Evolutionary conservation across 2,329 filamentous ascomycete genomes (phyloP), one percentile per base, ranked within the genome.

Genomic region (Fusarium paranaense): DNA sequence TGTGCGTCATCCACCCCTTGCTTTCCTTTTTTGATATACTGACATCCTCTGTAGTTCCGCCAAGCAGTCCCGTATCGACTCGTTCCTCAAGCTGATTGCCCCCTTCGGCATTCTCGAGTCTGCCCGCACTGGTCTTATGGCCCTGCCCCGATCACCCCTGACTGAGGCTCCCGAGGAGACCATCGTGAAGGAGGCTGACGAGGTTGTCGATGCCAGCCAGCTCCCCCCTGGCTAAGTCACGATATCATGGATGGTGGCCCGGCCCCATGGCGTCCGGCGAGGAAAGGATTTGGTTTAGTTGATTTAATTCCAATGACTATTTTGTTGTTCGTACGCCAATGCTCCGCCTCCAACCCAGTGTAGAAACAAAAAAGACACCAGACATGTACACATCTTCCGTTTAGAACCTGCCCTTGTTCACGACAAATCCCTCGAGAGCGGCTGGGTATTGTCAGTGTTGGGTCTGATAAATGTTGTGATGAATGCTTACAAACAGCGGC

Each of bases 71-170:
- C 93, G 97, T 84, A 98, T 99, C 81, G 95, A 99, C 85, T 97
- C 95, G 2, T 99, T 98, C 88, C 93, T 99, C 86, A 99, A 98
- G 87, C 90, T 99, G 72, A 92, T 99, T 80, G 89, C 91, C 66
- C 96, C 96, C 14, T 99, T 98, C 82, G 97, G 97, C 81, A 98
- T 99, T 78, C 89, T 99, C 61, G 97, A 99, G 86, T 98, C 95
- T 60, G 95, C 96, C 61, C 91, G 97, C 71, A 98, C 97, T 67
- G 97, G 97, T 83, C 89, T 99, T 68, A 99, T 98, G 96, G 97
- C 97, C 57, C 88, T 99, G 75, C 97, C 97, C 67, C 93, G 97
- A 76, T 98, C 97, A 38, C 97, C 97, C 42, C 90, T 99, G 56
- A 91, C 94, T 72, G 93, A 91, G 67, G 89, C 90, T 27, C 90